These are phyloP conservation scores for Avena atlantica DNA, from an alignment of 176 grass and related monocot genomes.

Conservation along the genomic window DNA sequence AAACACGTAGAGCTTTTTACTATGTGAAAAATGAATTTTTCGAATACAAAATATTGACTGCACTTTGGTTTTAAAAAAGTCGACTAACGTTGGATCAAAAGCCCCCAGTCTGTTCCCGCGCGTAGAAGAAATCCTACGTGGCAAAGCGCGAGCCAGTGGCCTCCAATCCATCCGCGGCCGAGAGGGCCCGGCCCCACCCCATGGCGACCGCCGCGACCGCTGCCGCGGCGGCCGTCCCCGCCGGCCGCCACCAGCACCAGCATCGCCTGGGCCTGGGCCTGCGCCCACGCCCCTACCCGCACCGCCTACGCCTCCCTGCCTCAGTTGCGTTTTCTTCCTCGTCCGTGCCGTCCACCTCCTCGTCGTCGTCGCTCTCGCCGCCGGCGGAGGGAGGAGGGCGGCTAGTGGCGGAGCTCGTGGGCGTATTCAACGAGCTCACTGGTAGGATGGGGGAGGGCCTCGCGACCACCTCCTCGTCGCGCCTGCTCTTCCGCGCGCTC, in stretches of 20 bases:
- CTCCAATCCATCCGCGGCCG: constrained; percentile 28
- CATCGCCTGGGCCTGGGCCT: neutral
- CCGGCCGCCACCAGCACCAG: constrained; percentile 28
- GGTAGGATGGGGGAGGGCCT: constrained; percentile 73
- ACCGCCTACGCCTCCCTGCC: constrained; percentile 18
- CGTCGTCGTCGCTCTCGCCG: constrained; percentile 1
- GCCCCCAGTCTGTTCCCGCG: neutral
- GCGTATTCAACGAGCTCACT: constrained; percentile 85
- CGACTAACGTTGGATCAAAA: too few relatives aligned
- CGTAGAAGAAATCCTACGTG: constrained; percentile 33
- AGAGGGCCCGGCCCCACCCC: constrained; percentile 28
- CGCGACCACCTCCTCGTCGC: constrained; percentile 76
- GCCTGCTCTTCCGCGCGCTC: constrained; percentile 79
- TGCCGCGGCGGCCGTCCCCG: constrained; percentile 34
- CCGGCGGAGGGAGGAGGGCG: constrained; percentile 58
- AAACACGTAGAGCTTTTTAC: too few relatives aligned
- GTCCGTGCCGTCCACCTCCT: constrained; percentile 35
- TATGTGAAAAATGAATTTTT: too few relatives aligned
- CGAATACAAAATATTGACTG: too few relatives aligned
- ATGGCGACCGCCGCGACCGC: constrained; percentile 52
- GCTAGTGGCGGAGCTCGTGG: constrained; percentile 89
- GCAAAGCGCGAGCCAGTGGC: constrained; percentile 33
- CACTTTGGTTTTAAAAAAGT: too few relatives aligned
- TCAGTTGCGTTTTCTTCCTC: neutral
- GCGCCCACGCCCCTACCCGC: constrained; percentile 4